A percentile compares a stretch with the other conserved stretches of the same genome.
Conservation (phyloP, 106 monocot genomes). For the Dendrobium officinale region DNA sequence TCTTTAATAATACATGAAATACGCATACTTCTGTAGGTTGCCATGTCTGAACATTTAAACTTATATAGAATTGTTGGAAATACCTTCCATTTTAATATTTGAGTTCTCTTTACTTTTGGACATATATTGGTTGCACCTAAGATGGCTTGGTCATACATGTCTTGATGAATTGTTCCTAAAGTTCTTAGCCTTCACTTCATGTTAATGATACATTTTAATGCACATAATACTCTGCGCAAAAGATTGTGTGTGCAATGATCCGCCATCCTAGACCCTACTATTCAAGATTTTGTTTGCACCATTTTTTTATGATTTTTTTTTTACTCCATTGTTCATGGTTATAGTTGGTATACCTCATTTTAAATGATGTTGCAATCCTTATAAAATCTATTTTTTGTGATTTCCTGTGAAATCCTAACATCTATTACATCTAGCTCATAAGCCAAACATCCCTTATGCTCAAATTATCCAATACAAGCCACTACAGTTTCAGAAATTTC, state of each 20-base stretch:
- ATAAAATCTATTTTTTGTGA: background rate
- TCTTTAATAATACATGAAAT: background rate
- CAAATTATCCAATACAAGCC: background rate
- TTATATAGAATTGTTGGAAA: background rate
- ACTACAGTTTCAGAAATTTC: constrained; percentile 3
- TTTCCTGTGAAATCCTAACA: background rate
- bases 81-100: background rate
- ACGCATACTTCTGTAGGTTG: background rate
- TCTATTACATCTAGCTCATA: background rate
- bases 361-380: background rate
- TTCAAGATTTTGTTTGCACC: background rate
- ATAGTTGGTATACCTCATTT: background rate
- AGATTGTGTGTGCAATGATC: background rate
- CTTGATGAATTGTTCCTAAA: background rate
- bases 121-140: background rate
- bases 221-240: background rate
- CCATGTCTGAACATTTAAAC: background rate
- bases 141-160: too few species aligned
- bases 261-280: background rate
- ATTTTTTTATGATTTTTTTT: background rate
- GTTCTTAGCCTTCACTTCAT: background rate
- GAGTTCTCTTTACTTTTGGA: background rate
- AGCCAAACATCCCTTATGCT: background rate
- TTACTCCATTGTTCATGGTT: background rate
- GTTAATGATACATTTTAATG: background rate